Percentiles rank a stretch among this genome's conserved stretches.
Evolutionary conservation across 495 filamentous ascomycete species (phyloP).

Genomic region (Aspergillus bridgeri): DNA sequence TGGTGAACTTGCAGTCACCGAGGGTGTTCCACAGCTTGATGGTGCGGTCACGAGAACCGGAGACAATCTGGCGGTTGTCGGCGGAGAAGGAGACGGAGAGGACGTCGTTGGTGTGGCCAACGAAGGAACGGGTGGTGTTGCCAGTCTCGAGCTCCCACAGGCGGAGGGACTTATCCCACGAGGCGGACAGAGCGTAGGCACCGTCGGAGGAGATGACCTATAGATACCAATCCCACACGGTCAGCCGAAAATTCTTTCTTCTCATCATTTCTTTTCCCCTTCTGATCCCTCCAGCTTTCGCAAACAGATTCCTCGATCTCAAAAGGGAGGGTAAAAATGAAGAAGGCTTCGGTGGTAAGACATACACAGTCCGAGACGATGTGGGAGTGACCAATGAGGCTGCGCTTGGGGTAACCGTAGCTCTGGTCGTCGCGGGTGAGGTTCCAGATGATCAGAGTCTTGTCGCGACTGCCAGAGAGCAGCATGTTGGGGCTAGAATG

Average conservation of each 20-base stretch:
- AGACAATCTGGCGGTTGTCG: slow-evolving; percentile 99
- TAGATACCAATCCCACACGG: slow-evolving; percentile 28
- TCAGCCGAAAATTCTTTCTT: slow-evolving; percentile 33
- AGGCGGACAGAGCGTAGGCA: slow-evolving; percentile 97
- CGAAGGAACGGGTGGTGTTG: slow-evolving; percentile 94
- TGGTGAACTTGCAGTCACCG: slow-evolving; percentile 99
- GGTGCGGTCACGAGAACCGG: slow-evolving; percentile 91
- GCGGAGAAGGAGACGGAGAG: slow-evolving; percentile 99
- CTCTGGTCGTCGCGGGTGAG: slow-evolving; percentile 96
- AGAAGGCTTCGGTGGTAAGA: slow-evolving; percentile 17
- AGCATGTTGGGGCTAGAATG: slow-evolving; percentile 96
- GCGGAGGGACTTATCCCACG: slow-evolving; percentile 99
- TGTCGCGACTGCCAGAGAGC: slow-evolving; percentile 93
- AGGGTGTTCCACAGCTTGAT: slow-evolving; percentile 99
- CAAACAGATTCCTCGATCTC: slow-evolving; percentile 1
- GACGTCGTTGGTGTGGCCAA: slow-evolving; percentile 98
- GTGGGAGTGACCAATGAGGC: slow-evolving; percentile 97
- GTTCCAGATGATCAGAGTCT: slow-evolving; percentile 99
- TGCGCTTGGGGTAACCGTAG: slow-evolving; percentile 98
- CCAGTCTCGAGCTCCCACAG: slow-evolving; percentile 98
- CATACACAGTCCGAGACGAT: slow-evolving; percentile 99
- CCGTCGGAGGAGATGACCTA: slow-evolving; percentile 99
- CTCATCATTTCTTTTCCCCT: slow-evolving; percentile 3
- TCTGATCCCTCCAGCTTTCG: slow-evolving; percentile 1
- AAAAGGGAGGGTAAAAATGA: slow-evolving; percentile 6